Conservation (phyloP, 2,329 filamentous ascomycete genomes). For the Aspergillus latus region DNA sequence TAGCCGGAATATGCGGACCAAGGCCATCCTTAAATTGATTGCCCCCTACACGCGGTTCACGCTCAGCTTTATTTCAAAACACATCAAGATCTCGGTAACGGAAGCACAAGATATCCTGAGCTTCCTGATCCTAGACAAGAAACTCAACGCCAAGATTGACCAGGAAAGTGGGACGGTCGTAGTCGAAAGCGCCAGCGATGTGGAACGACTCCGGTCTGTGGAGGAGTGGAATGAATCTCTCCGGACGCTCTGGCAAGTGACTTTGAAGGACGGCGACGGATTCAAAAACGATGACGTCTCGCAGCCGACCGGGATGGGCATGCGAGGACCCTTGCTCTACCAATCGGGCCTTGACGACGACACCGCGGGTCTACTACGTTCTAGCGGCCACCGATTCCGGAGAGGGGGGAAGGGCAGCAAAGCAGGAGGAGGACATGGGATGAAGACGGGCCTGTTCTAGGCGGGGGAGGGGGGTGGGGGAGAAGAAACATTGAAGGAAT, state of each 20-base stretch:
- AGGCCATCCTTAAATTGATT: constrained; percentile 88
- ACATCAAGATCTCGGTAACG: constrained; percentile 77
- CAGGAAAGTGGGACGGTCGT: constrained; percentile 81
- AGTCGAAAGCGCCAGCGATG: constrained; percentile 72
- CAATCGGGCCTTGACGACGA: constrained; percentile 36
- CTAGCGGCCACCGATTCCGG: constrained; percentile 25
- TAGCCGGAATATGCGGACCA: constrained; percentile 95
- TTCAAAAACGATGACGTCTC: constrained; percentile 48
- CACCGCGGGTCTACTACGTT: constrained; percentile 23
- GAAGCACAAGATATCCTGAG: constrained; percentile 96
- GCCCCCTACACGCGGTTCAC: constrained; percentile 94
- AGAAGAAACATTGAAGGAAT: neutral
- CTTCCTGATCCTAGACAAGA: constrained; percentile 87
- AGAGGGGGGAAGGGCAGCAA: constrained; percentile 28
- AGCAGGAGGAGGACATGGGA: constrained; percentile 16
- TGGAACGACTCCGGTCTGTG: constrained; percentile 68
- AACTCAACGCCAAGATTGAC: constrained; percentile 84
- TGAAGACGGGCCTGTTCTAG: constrained; percentile 11
- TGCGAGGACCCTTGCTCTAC: constrained; percentile 28
- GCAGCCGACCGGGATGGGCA: constrained; percentile 24
- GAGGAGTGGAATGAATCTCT: constrained; percentile 71
- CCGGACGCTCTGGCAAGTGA: constrained; percentile 64
- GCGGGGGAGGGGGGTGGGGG: constrained; percentile 1
- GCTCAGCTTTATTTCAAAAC: constrained; percentile 79
- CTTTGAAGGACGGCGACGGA: constrained; percentile 77